Conservation (phyloP, 176 grass and related monocot species). For the Elymus sibiricus region DNA sequence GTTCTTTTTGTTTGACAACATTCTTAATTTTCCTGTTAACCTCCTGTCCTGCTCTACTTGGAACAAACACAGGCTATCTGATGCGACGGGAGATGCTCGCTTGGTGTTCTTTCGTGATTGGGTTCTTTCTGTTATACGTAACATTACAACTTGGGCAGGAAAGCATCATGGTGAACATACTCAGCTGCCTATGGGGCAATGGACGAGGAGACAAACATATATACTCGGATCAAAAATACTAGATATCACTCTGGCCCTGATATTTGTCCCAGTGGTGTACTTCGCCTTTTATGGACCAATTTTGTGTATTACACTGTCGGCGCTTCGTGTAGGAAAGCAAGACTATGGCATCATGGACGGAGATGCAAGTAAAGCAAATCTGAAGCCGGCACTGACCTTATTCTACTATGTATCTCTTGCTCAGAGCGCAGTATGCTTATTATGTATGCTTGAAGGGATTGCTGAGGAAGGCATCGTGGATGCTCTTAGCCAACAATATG, state of each 20-base stretch:
- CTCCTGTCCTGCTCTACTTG: not conserved
- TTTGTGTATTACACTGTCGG: not conserved
- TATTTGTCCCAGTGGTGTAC: not conserved
- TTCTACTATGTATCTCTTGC: not conserved
- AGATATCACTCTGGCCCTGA: not conserved
- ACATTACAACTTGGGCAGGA: not conserved
- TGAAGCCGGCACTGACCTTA: not conserved
- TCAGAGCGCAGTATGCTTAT: not conserved
- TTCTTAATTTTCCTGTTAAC: not conserved
- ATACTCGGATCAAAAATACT: not conserved
- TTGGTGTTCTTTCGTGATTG: not conserved
- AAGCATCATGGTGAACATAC: not conserved
- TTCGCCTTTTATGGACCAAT: not conserved
- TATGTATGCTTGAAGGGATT: rapidly evolving
- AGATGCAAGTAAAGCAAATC: not conserved
- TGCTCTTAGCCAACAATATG: not conserved
- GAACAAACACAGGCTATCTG: not conserved
- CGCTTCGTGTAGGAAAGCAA: not conserved
- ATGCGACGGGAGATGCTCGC: not conserved
- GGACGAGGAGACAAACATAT: not conserved
- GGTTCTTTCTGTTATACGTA: not conserved
- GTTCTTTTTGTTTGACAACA: not conserved
- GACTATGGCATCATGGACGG: not conserved
- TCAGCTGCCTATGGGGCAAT: not conserved
- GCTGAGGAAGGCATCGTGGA: rapidly evolving